Conservation (phyloP, 768 basidiomycete genomes). For the Leucocoprinus sp. region DNA sequence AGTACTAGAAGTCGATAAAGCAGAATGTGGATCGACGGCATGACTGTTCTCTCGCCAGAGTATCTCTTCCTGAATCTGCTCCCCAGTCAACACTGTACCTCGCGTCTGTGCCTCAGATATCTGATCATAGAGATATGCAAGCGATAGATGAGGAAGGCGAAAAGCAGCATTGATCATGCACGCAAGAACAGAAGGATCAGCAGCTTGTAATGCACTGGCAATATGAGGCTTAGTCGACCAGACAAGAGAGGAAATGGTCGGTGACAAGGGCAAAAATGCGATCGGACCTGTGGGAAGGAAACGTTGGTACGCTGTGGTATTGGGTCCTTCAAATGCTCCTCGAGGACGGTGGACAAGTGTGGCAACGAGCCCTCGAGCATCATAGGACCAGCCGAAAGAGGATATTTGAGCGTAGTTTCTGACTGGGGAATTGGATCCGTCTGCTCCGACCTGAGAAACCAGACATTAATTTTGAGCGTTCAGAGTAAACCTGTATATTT, state of each 20-base stretch:
- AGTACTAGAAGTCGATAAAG: slow-evolving; percentile 38
- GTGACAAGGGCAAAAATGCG: slow-evolving; percentile 85
- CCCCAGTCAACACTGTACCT: slow-evolving; percentile 37
- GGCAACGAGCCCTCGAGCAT: slow-evolving; percentile 84
- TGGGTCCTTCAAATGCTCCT: slow-evolving; percentile 50
- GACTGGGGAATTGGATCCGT: slow-evolving; percentile 93
- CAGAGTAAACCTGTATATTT: slow-evolving; percentile 18
- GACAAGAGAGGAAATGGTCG: slow-evolving; percentile 76
- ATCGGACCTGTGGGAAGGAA: slow-evolving; percentile 95
- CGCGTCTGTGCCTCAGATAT: slow-evolving; percentile 45
- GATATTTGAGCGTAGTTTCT: slow-evolving; percentile 77
- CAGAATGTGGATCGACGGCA: slow-evolving; percentile 52
- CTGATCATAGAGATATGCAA: slow-evolving; percentile 56
- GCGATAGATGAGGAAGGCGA: slow-evolving; percentile 67
- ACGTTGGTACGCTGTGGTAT: slow-evolving; percentile 84
- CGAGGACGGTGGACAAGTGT: slow-evolving; percentile 72
- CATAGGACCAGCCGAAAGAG: slow-evolving; percentile 88
- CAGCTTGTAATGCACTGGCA: slow-evolving; percentile 61
- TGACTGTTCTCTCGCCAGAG: slow-evolving; percentile 69
- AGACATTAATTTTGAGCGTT: background rate
- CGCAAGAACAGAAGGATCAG: slow-evolving; percentile 54
- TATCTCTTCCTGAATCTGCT: slow-evolving; percentile 54
- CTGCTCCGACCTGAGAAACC: slow-evolving; percentile 72
- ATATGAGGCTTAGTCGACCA: slow-evolving; percentile 85
- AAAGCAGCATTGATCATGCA: slow-evolving; percentile 88